These are phyloP conservation scores for Rhizopus arrhizus DNA, from an alignment of 371 early-diverging fungal species.

Conservation along the genomic window DNA sequence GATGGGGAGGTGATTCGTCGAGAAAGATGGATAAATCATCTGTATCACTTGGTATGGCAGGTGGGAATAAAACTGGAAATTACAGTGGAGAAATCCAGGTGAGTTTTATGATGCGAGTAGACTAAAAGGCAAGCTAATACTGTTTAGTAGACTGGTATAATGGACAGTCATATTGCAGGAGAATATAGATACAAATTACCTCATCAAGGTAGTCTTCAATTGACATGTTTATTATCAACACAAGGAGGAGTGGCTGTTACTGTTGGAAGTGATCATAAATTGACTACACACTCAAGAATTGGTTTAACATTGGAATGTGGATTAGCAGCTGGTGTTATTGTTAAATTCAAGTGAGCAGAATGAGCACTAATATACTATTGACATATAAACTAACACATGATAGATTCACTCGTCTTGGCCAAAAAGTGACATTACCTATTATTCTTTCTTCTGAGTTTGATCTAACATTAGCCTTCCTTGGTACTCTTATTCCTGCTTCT, in stretches of 20 bases:
- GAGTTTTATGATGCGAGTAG: slow-evolving; percentile 3
- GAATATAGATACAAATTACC: slow-evolving; percentile 50
- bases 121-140: neutral
- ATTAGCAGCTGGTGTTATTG: slow-evolving; percentile 68
- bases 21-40: slow-evolving; percentile 62
- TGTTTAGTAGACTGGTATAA: slow-evolving; percentile 45
- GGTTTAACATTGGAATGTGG: slow-evolving; percentile 81
- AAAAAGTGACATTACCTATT: slow-evolving; percentile 82
- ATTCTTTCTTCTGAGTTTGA: slow-evolving; percentile 76
- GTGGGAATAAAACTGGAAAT: slow-evolving; percentile 48
- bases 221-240: slow-evolving; percentile 52
- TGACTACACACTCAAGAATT: slow-evolving; percentile 69
- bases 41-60: slow-evolving; percentile 63
- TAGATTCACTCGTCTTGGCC: slow-evolving; percentile 82
- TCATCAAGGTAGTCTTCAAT: slow-evolving; percentile 34
- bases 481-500: slow-evolving; percentile 68
- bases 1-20: slow-evolving; percentile 60
- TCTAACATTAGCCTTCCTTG: slow-evolving; percentile 65
- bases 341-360: slow-evolving; percentile 65
- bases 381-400: neutral
- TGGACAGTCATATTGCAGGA: slow-evolving; percentile 51
- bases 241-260: slow-evolving; percentile 54
- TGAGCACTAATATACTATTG: neutral
- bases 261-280: slow-evolving; percentile 63
- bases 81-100: slow-evolving; percentile 66